Evolutionary conservation across 257 asterid genomes (phyloP).

Genomic region (Fraxinus excelsior): DNA sequence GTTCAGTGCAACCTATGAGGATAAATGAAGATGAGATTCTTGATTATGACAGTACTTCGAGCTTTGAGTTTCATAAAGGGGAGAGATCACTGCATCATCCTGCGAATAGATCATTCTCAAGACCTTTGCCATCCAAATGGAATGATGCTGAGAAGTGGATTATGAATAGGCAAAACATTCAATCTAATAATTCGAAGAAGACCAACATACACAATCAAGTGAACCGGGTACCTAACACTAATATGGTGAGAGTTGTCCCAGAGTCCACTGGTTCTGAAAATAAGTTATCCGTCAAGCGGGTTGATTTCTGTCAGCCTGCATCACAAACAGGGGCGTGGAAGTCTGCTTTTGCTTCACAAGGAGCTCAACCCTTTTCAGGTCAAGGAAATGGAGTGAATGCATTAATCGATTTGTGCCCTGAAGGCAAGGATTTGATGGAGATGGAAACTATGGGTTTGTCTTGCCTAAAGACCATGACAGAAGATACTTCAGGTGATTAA

Average conservation of each 20-base stretch:
- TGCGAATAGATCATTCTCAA: constrained; percentile 54
- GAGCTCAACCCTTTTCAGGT: constrained; percentile 34
- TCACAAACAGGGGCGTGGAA: no score
- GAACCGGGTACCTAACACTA: constrained; percentile 31
- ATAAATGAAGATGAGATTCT: constrained; percentile 6
- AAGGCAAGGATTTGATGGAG: constrained; percentile 61
- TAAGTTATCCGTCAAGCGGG: constrained; percentile 38
- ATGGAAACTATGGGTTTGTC: constrained; percentile 40
- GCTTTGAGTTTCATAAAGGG: constrained; percentile 70
- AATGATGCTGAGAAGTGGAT: constrained; percentile 99
- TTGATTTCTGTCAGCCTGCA: constrained; percentile 58
- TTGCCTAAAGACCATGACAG: constrained; percentile 54
- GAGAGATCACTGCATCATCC: constrained; percentile 76
- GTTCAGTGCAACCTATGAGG: neutral
- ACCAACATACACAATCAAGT: constrained; percentile 43
- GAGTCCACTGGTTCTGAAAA: neutral
- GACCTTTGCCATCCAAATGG: constrained; percentile 95
- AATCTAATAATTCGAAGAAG: constrained; percentile 55
- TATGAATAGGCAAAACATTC: constrained; percentile 63
- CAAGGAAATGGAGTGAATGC: constrained; percentile 37
- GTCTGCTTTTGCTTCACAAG: constrained; percentile 43
- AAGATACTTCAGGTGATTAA: constrained; percentile 65
- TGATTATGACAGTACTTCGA: constrained; percentile 8
- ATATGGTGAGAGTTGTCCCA: no score
- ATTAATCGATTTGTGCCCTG: constrained; percentile 52